A percentile compares a stretch with the other conserved stretches of the same genome.
phyloP scores from a whole-genome alignment of 805 yeast genomes.

The Candida golubevii region DNA sequence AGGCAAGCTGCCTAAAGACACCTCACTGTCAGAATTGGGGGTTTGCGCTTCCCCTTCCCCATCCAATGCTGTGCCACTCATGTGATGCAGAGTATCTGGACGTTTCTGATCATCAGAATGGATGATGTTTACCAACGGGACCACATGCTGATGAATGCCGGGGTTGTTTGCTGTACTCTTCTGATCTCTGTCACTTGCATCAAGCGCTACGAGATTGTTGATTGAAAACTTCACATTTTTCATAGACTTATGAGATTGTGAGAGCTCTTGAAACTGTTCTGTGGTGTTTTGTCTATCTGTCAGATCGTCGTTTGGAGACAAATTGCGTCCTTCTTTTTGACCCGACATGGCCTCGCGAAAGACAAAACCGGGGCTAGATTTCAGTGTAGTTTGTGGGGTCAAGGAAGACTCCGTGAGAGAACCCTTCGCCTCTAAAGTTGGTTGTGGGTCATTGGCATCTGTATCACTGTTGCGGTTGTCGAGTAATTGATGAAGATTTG shows the following conservation, averaged over 20 bases:
- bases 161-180: background rate
- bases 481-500: slow-evolving; percentile 3
- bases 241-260: too few species aligned
- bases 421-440: background rate
- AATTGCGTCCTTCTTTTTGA: too few species aligned
- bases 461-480: background rate
- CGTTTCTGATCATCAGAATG: background rate
- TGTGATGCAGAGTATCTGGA: background rate
- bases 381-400: too few species aligned
- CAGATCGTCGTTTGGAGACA: too few species aligned
- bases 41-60: slow-evolving; percentile 1
- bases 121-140: background rate
- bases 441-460: too few species aligned
- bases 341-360: too few species aligned
- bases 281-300: too few species aligned
- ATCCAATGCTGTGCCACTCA: background rate
- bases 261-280: too few species aligned
- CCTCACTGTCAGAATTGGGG: background rate
- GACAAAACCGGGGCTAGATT: too few species aligned
- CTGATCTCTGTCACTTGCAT: background rate
- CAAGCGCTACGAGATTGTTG: slow-evolving; percentile 1
- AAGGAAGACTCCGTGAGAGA: too few species aligned
- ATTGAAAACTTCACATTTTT: slow-evolving; percentile 4
- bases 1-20: slow-evolving; percentile 7
- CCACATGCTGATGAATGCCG: background rate